Evolutionary conservation across 2,329 filamentous ascomycete genomes (phyloP), one percentile per base, ranked within the genome.

Genomic region (Ceratocystis cubensis): DNA sequence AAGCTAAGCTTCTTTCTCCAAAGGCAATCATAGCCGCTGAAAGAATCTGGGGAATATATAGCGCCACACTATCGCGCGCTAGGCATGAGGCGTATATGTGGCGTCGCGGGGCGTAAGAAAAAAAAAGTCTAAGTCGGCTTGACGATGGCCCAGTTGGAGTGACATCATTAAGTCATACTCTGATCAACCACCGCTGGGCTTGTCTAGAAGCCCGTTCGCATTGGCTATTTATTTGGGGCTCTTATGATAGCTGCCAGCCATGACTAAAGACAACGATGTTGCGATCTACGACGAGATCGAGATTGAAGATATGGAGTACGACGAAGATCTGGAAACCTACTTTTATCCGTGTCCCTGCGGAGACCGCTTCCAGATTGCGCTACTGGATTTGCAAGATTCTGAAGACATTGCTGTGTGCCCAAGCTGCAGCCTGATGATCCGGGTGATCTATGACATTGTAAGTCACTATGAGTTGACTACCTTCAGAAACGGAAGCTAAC

Each of bases 241-340:
- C 37, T 13, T 13, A 4, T 4, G 13, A 41, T 41, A 41, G 13
- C 62, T 46, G 25, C 53, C 17, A 22, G 25, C 64, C 25, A 45
- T 2, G 46, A 50, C 15, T 45, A 85, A 86, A 74, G 83, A 87
- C 70, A 81, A 84, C 65, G 78, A 79, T 44, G 76, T 88, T 67
- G 85, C 88, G 71, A 89, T 96, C 75, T 97, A 96, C 80, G 93
- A 97, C 74, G 93, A 96, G 77, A 93, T 97, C 76, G 93, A 97
- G 76, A 96, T 97, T 79, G 93, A 97, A 76, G 94, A 99, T 77
- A 96, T 96, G 91, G 94, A 89, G 73, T 96, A 84, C 75, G 91
- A 96, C 76, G 79, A 85, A 61, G 81, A 82, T 3, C 82, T 91
- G 50, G 88, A 96, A 75, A 87, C 96, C 71, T 99, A 96, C 79